Base-by-base conservation (phyloP, 805 yeast genomes). In the Candida boleticola region DNA sequence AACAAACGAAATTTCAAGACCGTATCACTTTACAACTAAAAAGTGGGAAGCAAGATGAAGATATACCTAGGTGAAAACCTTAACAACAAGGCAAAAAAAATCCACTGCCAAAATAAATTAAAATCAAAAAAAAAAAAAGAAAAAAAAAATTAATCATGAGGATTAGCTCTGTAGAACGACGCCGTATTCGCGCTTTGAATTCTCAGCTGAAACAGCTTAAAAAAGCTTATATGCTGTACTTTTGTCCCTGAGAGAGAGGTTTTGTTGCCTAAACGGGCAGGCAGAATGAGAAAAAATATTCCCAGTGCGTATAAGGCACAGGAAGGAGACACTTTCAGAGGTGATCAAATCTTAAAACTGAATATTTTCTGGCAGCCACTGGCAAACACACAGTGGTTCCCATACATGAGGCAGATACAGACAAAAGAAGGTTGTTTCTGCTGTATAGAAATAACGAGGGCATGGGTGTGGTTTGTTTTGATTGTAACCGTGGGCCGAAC, bases 131-230 rank as follows among this genome's bases (percentile, higher is more conserved):
- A 22, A 14, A 9, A 21, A 35, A 35, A 35, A 22, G 10, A 31
- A 16, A 7, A 31, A 19, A 18, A 18, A 14, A 14, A 19, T 17
- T 4, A 13, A 16, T 13, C 4, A 17, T 13, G 7, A 17, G 35
- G 22, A 31, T 19, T 18, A 29, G 35, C n/a, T 9, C 11, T 31
- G 35, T 31, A 19, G 35, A 5, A 5, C 22, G 16, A 19, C 35
- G 35, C 35, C 35, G 35, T 18, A 31, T 31, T 14, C 35, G 35
- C 35, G 35, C 20, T 31, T 14, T 31, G 21, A 20, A 31, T 31
- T 31, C 35, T 18, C 10, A n/a, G 7, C 10, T 31, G 35, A 31
- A 31, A 31, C 35, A 19, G 35, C 27, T 31, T 31, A 31, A 14
- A 31, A 31, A 31, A 20, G 10, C 35, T 16, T n/a, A 17, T 11